These are phyloP conservation scores for Kwoniella pini DNA, from an alignment of 768 basidiomycete genomes.

Conservation along the genomic window DNA sequence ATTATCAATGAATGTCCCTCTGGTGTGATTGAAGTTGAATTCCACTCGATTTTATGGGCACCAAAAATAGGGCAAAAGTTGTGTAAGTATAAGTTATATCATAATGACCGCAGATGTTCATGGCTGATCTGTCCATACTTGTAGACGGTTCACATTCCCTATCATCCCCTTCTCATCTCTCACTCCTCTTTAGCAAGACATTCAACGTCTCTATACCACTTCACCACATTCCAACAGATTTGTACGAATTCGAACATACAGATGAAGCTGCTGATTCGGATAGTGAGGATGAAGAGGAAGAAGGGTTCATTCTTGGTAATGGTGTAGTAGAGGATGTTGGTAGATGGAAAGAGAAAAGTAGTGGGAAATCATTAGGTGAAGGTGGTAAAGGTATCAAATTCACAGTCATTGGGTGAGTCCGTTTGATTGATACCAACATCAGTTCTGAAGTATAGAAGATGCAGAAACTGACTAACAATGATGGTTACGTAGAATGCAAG, in stretches of 20 bases:
- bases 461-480: slow-evolving; percentile 5
- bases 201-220: slow-evolving; percentile 95
- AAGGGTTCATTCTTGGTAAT: slow-evolving; percentile 12
- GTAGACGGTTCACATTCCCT: slow-evolving; percentile 82
- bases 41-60: slow-evolving; percentile 86
- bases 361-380: slow-evolving; percentile 70
- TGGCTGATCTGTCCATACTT: background rate
- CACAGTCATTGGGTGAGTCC: slow-evolving; percentile 79
- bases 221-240: slow-evolving; percentile 77
- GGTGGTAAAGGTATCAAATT: slow-evolving; percentile 70
- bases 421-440: background rate
- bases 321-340: slow-evolving; percentile 62
- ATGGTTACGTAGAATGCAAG: slow-evolving; percentile 64
- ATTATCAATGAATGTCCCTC: slow-evolving; percentile 85
- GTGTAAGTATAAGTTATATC: slow-evolving; percentile 58
- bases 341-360: slow-evolving; percentile 74
- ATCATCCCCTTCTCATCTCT: slow-evolving; percentile 88
- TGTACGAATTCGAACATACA: slow-evolving; percentile 85
- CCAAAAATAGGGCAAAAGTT: slow-evolving; percentile 79
- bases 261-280: slow-evolving; percentile 36
- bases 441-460: background rate
- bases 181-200: slow-evolving; percentile 82
- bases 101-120: background rate
- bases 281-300: slow-evolving; percentile 31
- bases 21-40: slow-evolving; percentile 69